Evolutionary conservation across 352 stramenopile genomes (phyloP).

Genomic region (Pythium dissimile): DNA sequence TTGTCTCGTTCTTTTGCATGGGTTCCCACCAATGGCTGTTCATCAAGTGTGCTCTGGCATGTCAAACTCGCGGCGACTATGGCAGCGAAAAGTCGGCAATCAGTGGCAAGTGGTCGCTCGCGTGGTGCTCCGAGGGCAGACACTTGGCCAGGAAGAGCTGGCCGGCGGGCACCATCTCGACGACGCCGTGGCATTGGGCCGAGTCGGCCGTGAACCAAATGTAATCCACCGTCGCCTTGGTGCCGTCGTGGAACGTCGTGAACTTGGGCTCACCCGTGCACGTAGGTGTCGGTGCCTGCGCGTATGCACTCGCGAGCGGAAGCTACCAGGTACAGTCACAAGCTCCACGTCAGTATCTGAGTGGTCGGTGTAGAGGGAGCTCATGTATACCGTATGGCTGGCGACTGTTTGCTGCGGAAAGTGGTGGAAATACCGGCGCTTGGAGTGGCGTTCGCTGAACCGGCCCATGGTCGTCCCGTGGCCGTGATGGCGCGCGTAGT

Average conservation of each 20-base stretch:
- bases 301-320: constrained; percentile 57
- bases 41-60: too few relatives aligned
- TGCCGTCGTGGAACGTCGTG: constrained; percentile 61
- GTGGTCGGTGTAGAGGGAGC: background rate
- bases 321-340: constrained; percentile 26
- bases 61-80: background rate
- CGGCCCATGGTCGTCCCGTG: constrained; percentile 24
- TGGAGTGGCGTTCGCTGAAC: constrained; percentile 8
- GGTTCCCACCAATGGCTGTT: too few relatives aligned
- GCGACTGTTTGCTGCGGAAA: constrained; percentile 15
- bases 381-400: constrained; percentile 9
- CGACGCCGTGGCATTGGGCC: constrained; percentile 56
- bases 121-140: constrained; percentile 48
- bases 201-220: constrained; percentile 55
- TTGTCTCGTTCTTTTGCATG: too few relatives aligned
- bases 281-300: constrained; percentile 36
- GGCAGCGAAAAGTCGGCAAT: constrained; percentile 53
- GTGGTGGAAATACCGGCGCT: constrained; percentile 19
- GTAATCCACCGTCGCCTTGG: constrained; percentile 66
- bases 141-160: constrained; percentile 45
- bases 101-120: constrained; percentile 68
- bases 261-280: constrained; percentile 70
- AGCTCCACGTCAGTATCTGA: background rate
- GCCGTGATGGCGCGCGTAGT: constrained; percentile 17
- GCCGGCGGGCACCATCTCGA: constrained; percentile 53